Evolutionary conservation across 768 basidiomycete genomes (phyloP), one percentile per base, ranked within the genome.

Genomic region (Pulveroboletus sp.): DNA sequence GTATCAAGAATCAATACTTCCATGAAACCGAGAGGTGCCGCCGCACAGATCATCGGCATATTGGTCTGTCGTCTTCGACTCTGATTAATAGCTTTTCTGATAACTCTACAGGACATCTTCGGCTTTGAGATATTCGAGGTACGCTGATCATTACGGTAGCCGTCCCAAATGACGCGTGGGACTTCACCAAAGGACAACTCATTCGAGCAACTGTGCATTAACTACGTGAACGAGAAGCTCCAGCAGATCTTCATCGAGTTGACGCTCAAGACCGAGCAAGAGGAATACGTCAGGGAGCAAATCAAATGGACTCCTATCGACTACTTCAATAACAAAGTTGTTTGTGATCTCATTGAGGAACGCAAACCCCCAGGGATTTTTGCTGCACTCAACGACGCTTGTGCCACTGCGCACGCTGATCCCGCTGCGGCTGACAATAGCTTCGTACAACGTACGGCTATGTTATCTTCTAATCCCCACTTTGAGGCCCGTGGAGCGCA

Each of bases 221-320:
- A 99, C 75, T 99, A 99, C 62, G 96, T 98, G 73, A 99, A 99
- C 77, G 96, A 99, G 72, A 99, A 99, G 71, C 79, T 99, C 24
- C 95, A 99, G 61, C 95, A 95, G 66, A 99, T 98, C 63, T 99
- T 99, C 73, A 99, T 99, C 62, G 94, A 99, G 69, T 77, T 99
- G 43, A 99, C 96, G 0, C 76, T 99, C 64, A 99, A 99, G 76
- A 93, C 95, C 15, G 96, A 99, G 65, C 96, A 99, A 69, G 96
- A 99, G 66, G 96, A 99, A 71, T 99, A 99, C 63, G 93, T 97
- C 27, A 81, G 90, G 49, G 96, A 99, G 70, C 87, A 95, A 69
- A 99, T 99, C 73, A 91, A 97, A 69, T 99, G 96, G 96, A 95
- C 88, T 0, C 94, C 94, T 0, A 99, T 99, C 78, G 93, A 97